Evolutionary conservation across 177 flowering plant genomes (phyloP).

Genomic region (Vitis hybrid): DNA sequence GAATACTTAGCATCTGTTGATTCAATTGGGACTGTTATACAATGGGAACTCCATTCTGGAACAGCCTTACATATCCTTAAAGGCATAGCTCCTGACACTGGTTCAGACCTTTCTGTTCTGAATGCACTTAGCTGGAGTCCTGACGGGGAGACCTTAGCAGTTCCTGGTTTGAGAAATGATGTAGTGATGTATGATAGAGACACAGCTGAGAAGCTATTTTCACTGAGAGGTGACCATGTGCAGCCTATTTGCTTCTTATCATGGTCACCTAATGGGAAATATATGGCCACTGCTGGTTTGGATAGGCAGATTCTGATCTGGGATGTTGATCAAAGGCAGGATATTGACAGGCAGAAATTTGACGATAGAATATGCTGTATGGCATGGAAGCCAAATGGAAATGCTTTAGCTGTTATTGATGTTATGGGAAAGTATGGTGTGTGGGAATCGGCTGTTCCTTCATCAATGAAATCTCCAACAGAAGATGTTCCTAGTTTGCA

Average conservation of each 20-base stretch:
- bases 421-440: constrained; percentile 87
- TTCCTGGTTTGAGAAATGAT: constrained; percentile 89
- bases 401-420: constrained; percentile 91
- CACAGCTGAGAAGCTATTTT: constrained; percentile 80
- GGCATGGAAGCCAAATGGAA: constrained; percentile 94
- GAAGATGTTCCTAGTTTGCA: constrained; percentile 62
- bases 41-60: constrained; percentile 89
- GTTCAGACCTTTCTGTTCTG: constrained; percentile 49
- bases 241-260: constrained; percentile 73
- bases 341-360: constrained; percentile 87
- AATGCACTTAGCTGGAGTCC: constrained; percentile 93
- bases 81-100: constrained; percentile 70
- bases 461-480: constrained; percentile 86
- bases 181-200: constrained; percentile 95
- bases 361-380: constrained; percentile 72
- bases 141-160: constrained; percentile 84
- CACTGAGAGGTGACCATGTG: constrained; percentile 82
- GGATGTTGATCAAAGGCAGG: constrained; percentile 84
- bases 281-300: constrained; percentile 89
- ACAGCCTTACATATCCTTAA: constrained; percentile 56
- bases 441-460: constrained; percentile 87
- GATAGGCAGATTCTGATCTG: constrained; percentile 87
- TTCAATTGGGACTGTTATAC: constrained; percentile 74
- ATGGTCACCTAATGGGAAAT: constrained; percentile 99
- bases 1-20: constrained; percentile 92